phyloP scores from a whole-genome alignment of 768 basidiomycete species.

The Neoboletus magnificus region DNA sequence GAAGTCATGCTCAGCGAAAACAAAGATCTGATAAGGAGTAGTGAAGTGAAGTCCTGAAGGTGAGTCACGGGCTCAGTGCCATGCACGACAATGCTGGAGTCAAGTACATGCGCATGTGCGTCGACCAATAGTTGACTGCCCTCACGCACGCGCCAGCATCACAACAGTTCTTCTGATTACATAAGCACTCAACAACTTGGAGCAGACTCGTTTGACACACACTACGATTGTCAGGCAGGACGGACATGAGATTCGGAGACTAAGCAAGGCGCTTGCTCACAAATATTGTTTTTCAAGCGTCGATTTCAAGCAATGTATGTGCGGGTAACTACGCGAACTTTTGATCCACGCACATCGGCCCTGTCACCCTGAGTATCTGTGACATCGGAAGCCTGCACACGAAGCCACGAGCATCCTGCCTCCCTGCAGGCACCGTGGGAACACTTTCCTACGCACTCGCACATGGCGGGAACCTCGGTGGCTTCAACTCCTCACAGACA shows the following conservation, averaged over 20 bases:
- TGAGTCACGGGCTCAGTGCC: neutral
- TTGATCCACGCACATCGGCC: neutral
- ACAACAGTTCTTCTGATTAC: neutral
- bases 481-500: neutral
- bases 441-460: too few species aligned
- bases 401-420: neutral
- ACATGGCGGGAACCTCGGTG: neutral
- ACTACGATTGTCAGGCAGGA: too few species aligned
- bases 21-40: neutral
- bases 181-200: neutral
- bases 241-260: too few species aligned
- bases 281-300: too few species aligned
- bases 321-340: neutral
- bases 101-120: neutral
- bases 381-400: neutral
- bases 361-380: neutral
- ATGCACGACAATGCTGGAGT: neutral
- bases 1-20: conserved; percentile 16
- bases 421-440: neutral
- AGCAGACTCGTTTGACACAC: too few species aligned
- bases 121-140: conserved; percentile 1
- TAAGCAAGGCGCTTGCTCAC: too few species aligned
- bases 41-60: neutral
- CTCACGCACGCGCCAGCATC: conserved; percentile 6
- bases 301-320: too few species aligned